Conservation (phyloP, 2,329 filamentous ascomycete species). For the Exutisphaerella laricina region DNA sequence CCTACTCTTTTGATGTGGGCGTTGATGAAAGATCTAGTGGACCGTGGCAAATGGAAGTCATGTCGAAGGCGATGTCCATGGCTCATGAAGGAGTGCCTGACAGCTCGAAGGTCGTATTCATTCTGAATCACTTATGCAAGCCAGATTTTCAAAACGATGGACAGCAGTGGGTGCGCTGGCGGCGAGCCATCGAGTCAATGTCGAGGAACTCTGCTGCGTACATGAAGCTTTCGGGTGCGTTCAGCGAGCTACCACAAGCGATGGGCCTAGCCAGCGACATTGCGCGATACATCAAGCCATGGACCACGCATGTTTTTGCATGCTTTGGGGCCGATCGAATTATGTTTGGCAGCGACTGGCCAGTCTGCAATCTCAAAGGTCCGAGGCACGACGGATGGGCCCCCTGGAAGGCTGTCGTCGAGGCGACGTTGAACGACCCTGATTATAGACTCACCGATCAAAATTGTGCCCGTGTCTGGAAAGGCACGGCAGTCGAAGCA, state of each 20-base stretch:
- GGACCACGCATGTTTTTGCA: slow-evolving; percentile 66
- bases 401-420: slow-evolving; percentile 68
- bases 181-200: slow-evolving; percentile 61
- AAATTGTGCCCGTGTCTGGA: slow-evolving; percentile 64
- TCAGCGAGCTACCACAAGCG: slow-evolving; percentile 67
- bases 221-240: slow-evolving; percentile 86
- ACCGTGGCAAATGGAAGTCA: slow-evolving; percentile 49
- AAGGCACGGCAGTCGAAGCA: slow-evolving; percentile 63
- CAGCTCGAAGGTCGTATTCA: slow-evolving; percentile 57
- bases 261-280: slow-evolving; percentile 46
- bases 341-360: slow-evolving; percentile 95
- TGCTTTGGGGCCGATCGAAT: slow-evolving; percentile 66
- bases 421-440: slow-evolving; percentile 50
- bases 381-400: slow-evolving; percentile 59
- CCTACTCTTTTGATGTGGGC: slow-evolving; percentile 72
- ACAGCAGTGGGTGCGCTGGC: slow-evolving; percentile 63
- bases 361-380: slow-evolving; percentile 70
- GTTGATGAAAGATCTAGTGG: slow-evolving; percentile 76
- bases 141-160: slow-evolving; percentile 52
- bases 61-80: slow-evolving; percentile 33
- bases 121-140: slow-evolving; percentile 87
- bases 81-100: slow-evolving; percentile 58
- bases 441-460: slow-evolving; percentile 49
- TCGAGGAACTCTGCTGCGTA: slow-evolving; percentile 62
- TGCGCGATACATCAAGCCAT: slow-evolving; percentile 60